Base-by-base conservation (phyloP, 192 early-diverging fungal genomes). In the Coemansia sp. region DNA sequence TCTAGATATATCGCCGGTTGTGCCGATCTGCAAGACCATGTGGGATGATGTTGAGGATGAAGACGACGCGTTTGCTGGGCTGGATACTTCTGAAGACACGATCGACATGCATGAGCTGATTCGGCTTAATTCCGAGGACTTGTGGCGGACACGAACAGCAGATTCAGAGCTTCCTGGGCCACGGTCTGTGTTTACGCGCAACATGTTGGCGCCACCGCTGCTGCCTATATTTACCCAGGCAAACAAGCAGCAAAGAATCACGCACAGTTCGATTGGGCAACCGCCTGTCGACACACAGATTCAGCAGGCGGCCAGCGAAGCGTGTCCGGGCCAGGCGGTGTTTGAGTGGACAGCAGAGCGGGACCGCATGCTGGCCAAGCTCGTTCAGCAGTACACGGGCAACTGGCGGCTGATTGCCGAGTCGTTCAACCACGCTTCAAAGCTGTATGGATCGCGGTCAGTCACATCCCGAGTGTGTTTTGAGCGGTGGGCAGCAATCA, bases 11-110 rank as follows among this genome's bases (percentile, higher is more conserved):
- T 78, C 70, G 4, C 75, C 75, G 5, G 75, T 79, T 12, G 68
- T 74, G 10, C 77, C 77, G 2, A 79, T 79, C 14, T 79, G 77
- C 60, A 79, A 70, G 49, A 70, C 77, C 11, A 79, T 79, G 77
- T 79, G 77, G 77, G 58, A 70, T 4, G 70, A 72, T 56, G 50
- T 53, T 3, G 60, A 29, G 9, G 60, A 62, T 21, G 51, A 55
- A 0, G 56, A 55, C 29, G 57, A 67, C 17, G 29, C 35, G 35
- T 11, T 15, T 21, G 17, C 2, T 24, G 19, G 14, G 10, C 35
- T 22, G 6, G 53, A 35, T 10, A 38, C 12, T 12, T 6, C 12
- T 21, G 27, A 53, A n/a, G 55, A 67, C 49, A 56, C 56, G 2
- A 55, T 78, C 17, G 60, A 69, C 39, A 23, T 53, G 2, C 52